A percentile compares a stretch with the other conserved stretches of the same genome.
These are phyloP conservation scores for Paraphaeosphaeria minitans DNA, from an alignment of 2,329 filamentous ascomycete genomes.

Conservation along the genomic window DNA sequence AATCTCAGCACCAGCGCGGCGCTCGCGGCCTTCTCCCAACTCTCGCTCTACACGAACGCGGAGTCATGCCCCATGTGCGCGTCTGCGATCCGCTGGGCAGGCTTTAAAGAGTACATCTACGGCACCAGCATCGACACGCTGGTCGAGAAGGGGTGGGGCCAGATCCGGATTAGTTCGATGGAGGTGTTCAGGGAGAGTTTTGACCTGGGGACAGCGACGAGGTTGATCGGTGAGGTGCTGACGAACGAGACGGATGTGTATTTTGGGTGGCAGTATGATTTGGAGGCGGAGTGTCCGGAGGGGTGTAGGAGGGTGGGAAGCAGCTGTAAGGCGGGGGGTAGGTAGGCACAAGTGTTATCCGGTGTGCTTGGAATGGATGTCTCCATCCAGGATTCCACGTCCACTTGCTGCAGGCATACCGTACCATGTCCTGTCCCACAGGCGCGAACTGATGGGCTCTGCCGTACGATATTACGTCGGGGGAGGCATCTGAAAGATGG, in stretches of 20 bases:
- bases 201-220: not conserved
- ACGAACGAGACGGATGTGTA: conserved; percentile 6
- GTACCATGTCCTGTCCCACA: no score
- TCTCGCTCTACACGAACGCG: conserved; percentile 6
- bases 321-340: not conserved
- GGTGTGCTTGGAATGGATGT: no score
- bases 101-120: conserved; percentile 6
- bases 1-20: conserved; percentile 32
- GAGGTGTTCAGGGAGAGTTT: not conserved
- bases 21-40: not conserved
- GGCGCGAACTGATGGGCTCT: no score
- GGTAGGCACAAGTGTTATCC: no score
- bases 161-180: conserved; percentile 4
- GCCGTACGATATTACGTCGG: no score
- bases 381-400: no score
- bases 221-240: conserved; percentile 3
- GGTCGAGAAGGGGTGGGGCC: conserved; percentile 2
- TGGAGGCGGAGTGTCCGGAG: conserved; percentile 40
- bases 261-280: conserved; percentile 9
- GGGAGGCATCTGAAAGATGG: no score
- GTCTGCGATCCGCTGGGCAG: conserved; percentile 4
- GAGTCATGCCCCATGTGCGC: conserved; percentile 1
- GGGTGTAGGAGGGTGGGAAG: conserved; percentile 31
- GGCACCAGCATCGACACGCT: conserved; percentile 4
- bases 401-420: no score